Evolutionary conservation across 352 stramenopile species (phyloP), one percentile per base, ranked within the genome.

Genomic region (Pythium grandisporangium): DNA sequence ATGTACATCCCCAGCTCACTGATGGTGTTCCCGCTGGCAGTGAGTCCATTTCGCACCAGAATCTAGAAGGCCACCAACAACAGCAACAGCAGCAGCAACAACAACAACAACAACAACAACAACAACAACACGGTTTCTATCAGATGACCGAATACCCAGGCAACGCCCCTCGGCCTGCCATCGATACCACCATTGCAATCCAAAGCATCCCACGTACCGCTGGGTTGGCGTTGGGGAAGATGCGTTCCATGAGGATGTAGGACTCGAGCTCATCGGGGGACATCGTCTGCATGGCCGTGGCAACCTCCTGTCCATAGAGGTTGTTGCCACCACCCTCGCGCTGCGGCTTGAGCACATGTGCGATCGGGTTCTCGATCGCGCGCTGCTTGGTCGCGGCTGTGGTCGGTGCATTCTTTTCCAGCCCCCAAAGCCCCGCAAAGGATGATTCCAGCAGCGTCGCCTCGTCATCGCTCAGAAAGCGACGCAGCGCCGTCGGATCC

Each of bases 321-420:
- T 99, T 99, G 64, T 99, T 98, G 21, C 96, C 96, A 43, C 96
- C 96, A 17, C 96, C 96, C 63, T 99, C 96, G 20, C 96, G 90
- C 73, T 99, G 96, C 3, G 96, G 96, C 72, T 99, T 99, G 20
- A 99, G 60, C 13, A 99, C 96, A 54, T 87, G 99, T 5, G 67
- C 77, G 10, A 63, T 55, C 0, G 76, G 59, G 36, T 89, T 86
- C 4, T 57, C 51, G 6, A 74, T 58, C 11, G 74, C 78, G 64
- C 80, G 75, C 39, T 77, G 64, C 53, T 89, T 92, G 47, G 86
- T 59, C 59, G 84, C 59, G 11, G 78, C 55, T 2, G 78, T 71
- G 30, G 66, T 74, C 4, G 66, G 46, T 6, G 54, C 57, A 38
- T 96, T 75, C 20, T 89, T 84, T 36, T 97, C 94, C 12, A 98